Evolutionary conservation across 495 filamentous ascomycete species (phyloP).

Genomic region (Xylaria acuta): DNA sequence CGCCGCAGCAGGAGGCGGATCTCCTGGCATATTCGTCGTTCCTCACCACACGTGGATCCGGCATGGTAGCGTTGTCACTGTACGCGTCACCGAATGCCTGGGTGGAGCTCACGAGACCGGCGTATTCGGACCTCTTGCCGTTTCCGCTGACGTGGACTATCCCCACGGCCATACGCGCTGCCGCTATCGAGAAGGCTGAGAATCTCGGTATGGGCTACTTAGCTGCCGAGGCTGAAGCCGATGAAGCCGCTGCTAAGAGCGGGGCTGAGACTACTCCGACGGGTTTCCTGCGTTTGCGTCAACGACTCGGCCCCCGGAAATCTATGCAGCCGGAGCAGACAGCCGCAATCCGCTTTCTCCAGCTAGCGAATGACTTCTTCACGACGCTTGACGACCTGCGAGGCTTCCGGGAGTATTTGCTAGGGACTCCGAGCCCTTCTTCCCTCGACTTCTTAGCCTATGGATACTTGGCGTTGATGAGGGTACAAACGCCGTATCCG

Average conservation of each 20-base stretch:
- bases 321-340: constrained; percentile 55
- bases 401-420: constrained; percentile 55
- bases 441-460: constrained; percentile 78
- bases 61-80: constrained; percentile 79
- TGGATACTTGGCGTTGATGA: constrained; percentile 77
- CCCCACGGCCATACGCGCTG: constrained; percentile 67
- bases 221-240: constrained; percentile 39
- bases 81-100: constrained; percentile 91
- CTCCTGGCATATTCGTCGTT: constrained; percentile 73
- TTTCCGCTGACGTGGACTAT: constrained; percentile 85
- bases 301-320: constrained; percentile 31
- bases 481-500: constrained; percentile 70
- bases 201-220: constrained; percentile 68
- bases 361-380: constrained; percentile 70
- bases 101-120: constrained; percentile 70
- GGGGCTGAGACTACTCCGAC: constrained; percentile 38
- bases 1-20: constrained; percentile 73
- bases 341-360: constrained; percentile 71
- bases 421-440: constrained; percentile 56
- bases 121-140: constrained; percentile 75
- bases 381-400: constrained; percentile 71
- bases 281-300: constrained; percentile 39
- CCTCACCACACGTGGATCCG: constrained; percentile 65
- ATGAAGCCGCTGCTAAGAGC: constrained; percentile 35
- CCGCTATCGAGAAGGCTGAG: constrained; percentile 72